A percentile compares a stretch with the other conserved stretches of the same genome.
Evolutionary conservation across 2,329 filamentous ascomycete species (phyloP).

Genomic region (Coniochaeta prunicola): DNA sequence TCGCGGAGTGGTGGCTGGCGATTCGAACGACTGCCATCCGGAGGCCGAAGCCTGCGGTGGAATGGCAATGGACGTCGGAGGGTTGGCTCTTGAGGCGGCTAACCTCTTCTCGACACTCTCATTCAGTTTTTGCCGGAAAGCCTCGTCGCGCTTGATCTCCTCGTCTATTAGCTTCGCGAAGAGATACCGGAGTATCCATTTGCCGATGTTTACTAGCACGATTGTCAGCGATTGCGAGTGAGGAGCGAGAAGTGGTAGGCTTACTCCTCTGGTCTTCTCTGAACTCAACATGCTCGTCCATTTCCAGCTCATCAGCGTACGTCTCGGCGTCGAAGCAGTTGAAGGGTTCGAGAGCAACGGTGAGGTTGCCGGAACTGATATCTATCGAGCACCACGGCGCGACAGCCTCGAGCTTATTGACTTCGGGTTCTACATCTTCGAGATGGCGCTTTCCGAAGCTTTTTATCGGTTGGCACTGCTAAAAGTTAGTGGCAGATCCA

Average conservation of each 20-base stretch:
- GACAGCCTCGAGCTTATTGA: conserved; percentile 84
- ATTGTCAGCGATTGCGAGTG: conserved; percentile 8
- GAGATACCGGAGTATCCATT: conserved; percentile 90
- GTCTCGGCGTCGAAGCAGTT: conserved; percentile 97
- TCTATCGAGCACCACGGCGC: conserved; percentile 96
- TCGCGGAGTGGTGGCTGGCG: conserved; percentile 50
- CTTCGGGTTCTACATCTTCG: conserved; percentile 79
- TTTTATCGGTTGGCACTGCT: conserved; percentile 76
- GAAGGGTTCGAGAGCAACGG: conserved; percentile 85
- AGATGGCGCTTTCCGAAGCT: conserved; percentile 93
- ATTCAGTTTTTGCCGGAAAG: conserved; percentile 62
- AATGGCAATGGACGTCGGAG: conserved; percentile 51
- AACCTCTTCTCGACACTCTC: conserved; percentile 52
- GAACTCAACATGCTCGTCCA: conserved; percentile 72
- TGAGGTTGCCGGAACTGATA: conserved; percentile 83
- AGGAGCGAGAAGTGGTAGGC: conserved; percentile 18
- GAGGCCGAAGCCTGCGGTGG: conserved; percentile 20
- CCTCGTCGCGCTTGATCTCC: conserved; percentile 75
- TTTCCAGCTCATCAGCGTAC: conserved; percentile 81
- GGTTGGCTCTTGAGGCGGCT: conserved; percentile 45
- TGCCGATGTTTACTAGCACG: conserved; percentile 79
- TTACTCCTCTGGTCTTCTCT: conserved; percentile 88
- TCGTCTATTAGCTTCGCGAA: conserved; percentile 87
- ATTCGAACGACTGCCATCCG: conserved; percentile 32
- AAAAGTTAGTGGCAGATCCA: conserved; percentile 8